These are phyloP conservation scores for Arachis stenosperma DNA, from an alignment of 306 rosid genomes.

Conservation along the genomic window DNA sequence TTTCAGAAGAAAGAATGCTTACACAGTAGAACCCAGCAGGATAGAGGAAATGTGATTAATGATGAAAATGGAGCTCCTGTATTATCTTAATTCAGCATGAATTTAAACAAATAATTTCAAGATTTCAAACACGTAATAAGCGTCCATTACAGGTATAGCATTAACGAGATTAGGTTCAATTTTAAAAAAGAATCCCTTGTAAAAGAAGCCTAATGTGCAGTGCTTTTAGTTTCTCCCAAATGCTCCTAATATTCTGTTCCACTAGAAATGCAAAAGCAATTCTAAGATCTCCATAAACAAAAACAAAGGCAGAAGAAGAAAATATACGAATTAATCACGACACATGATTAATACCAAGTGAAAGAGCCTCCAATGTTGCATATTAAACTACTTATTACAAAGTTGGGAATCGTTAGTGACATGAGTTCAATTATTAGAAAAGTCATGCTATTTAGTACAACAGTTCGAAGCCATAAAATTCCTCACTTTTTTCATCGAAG, in stretches of 20 bases:
- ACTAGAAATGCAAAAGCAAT: background rate
- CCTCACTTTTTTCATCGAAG: background rate
- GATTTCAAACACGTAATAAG: background rate
- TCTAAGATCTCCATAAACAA: background rate
- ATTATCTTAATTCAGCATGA: background rate
- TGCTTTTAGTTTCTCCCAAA: background rate
- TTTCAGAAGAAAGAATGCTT: background rate
- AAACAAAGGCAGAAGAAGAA: background rate
- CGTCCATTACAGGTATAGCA: background rate
- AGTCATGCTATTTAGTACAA: background rate
- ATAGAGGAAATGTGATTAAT: background rate
- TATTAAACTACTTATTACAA: background rate
- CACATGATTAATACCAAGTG: background rate
- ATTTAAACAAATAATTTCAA: background rate
- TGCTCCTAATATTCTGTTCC: background rate
- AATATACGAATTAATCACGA: background rate
- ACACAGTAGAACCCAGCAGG: background rate
- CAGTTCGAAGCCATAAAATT: background rate
- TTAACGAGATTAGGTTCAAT: conserved; percentile 7
- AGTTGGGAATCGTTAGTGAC: background rate
- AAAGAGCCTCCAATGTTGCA: background rate
- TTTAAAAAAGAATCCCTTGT: background rate
- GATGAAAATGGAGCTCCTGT: background rate
- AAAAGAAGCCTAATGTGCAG: background rate
- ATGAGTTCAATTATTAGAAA: background rate